Conservation (phyloP, 176 grass and related monocot species). For the Miscanthus lutarioriparius region DNA sequence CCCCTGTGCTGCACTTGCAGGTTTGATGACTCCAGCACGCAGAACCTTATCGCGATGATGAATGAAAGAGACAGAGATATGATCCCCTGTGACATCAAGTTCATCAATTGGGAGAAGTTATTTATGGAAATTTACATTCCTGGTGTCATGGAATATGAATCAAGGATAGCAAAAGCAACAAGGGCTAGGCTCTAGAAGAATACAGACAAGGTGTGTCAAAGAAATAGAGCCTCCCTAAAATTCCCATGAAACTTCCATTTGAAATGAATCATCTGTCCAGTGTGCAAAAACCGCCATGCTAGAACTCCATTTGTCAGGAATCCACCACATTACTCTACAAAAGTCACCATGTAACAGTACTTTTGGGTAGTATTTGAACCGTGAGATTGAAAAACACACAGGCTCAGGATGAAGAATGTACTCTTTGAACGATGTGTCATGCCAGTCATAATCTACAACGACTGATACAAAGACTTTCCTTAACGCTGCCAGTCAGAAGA, state of each 20-base stretch:
- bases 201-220: not conserved
- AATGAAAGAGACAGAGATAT: not conserved
- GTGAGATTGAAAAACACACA: not conserved
- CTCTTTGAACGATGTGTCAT: not conserved
- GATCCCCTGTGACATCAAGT: conserved; percentile 22
- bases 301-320: not conserved
- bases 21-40: conserved; percentile 36
- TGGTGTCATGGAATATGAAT: not conserved
- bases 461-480: not conserved
- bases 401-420: not conserved
- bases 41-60: not conserved
- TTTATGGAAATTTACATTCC: conserved; percentile 21
- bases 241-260: not conserved
- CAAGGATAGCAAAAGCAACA: not conserved
- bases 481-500: not conserved
- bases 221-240: not conserved
- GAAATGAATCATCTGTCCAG: not conserved
- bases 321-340: not conserved
- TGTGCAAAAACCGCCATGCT: not conserved
- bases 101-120: conserved; percentile 21
- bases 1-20: not conserved
- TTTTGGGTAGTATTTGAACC: not conserved
- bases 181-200: not conserved
- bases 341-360: not conserved
- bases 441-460: not conserved